Percentiles rank a stretch among this genome's conserved stretches.
phyloP scores from a whole-genome alignment of 2,329 filamentous ascomycete genomes.

The Emmonsia crescens region DNA sequence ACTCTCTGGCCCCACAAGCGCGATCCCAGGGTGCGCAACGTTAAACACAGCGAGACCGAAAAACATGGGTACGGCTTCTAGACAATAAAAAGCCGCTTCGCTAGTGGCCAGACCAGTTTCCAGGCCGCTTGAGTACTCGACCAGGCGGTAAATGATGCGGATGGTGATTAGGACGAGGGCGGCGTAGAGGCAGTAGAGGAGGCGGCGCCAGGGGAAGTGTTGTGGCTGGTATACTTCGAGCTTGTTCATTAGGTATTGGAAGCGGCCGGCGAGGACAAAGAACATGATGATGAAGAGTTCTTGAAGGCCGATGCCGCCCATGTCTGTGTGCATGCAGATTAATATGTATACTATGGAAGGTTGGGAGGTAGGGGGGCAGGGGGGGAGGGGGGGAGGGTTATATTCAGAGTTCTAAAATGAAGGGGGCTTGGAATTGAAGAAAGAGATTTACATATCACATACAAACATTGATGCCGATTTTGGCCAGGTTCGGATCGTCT shows the following conservation, averaged over 20 bases:
- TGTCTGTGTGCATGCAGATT: slow-evolving; percentile 12
- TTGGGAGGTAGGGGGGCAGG: too few species aligned
- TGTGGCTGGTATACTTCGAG: slow-evolving; percentile 22
- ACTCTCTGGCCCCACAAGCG: slow-evolving; percentile 21
- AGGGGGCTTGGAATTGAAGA: background rate
- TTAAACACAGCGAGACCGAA: slow-evolving; percentile 27
- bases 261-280: slow-evolving; percentile 37
- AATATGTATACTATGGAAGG: background rate
- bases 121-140: slow-evolving; percentile 49
- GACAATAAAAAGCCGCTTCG: slow-evolving; percentile 29
- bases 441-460: background rate
- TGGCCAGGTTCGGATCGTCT: slow-evolving; percentile 8
- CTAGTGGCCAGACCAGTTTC: slow-evolving; percentile 30
- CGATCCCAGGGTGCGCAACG: slow-evolving; percentile 27
- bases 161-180: slow-evolving; percentile 41
- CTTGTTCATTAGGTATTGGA: slow-evolving; percentile 36
- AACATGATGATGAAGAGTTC: slow-evolving; percentile 43
- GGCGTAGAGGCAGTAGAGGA: slow-evolving; percentile 43
- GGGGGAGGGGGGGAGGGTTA: too few species aligned
- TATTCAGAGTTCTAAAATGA: background rate
- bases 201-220: slow-evolving; percentile 20
- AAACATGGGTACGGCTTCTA: slow-evolving; percentile 33
- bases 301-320: slow-evolving; percentile 38
- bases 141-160: slow-evolving; percentile 47
- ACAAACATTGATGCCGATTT: slow-evolving; percentile 19